These are phyloP conservation scores for Neofusicoccum cordaticola DNA, from an alignment of 2,329 filamentous ascomycete species.

Conservation along the genomic window DNA sequence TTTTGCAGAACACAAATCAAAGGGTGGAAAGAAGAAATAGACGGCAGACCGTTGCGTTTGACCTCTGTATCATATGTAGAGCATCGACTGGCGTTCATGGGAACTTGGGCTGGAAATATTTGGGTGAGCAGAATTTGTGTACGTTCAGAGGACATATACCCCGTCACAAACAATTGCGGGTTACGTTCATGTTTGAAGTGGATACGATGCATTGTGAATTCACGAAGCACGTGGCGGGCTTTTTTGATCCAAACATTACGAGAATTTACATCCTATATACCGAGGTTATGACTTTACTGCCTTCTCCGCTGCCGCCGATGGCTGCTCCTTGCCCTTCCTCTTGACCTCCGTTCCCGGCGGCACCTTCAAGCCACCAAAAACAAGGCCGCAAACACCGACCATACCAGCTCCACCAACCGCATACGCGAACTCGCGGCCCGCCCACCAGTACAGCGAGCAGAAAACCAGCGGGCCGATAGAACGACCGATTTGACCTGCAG, in stretches of 20 bases:
- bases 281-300: neutral
- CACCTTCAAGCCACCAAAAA: slow-evolving; percentile 68
- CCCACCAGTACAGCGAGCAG: slow-evolving; percentile 98
- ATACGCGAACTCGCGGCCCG: slow-evolving; percentile 83
- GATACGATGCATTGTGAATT: neutral
- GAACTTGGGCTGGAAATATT: neutral
- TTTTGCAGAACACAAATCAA: neutral
- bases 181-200: neutral
- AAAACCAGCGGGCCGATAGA: slow-evolving; percentile 86
- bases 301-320: neutral
- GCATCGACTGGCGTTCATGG: slow-evolving; percentile 9
- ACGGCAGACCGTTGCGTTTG: neutral
- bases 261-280: neutral
- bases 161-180: neutral
- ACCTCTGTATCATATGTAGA: slow-evolving; percentile 2
- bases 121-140: neutral
- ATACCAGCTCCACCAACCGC: slow-evolving; percentile 77
- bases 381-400: slow-evolving; percentile 66
- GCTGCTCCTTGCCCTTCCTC: slow-evolving; percentile 9
- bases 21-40: slow-evolving; percentile 12
- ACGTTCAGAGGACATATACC: neutral
- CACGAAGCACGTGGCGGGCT: too few relatives aligned
- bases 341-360: slow-evolving; percentile 47
- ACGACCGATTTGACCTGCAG: slow-evolving; percentile 77
- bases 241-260: neutral